phyloP scores from a whole-genome alignment of 768 basidiomycete genomes.

The Crucibulum laeve region DNA sequence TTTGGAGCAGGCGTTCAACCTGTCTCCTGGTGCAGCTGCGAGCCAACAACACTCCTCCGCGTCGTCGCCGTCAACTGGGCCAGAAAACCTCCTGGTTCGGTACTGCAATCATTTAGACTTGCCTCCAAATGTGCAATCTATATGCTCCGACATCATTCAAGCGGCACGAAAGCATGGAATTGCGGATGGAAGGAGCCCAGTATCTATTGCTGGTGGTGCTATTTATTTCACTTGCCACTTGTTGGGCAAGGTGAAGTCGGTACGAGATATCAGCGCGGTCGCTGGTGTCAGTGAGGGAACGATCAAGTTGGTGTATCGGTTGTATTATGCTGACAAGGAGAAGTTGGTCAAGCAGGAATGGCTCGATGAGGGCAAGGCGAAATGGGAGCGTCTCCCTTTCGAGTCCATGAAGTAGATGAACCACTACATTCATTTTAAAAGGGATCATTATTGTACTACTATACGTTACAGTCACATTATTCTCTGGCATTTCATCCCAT shows the following conservation, averaged over 20 bases:
- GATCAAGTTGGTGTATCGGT: constrained; percentile 83
- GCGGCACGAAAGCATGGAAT: constrained; percentile 80
- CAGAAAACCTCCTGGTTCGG: constrained; percentile 86
- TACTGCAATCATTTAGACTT: constrained; percentile 93
- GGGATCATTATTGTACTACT: not conserved
- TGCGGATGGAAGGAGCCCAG: constrained; percentile 90
- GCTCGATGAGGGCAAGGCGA: constrained; percentile 76
- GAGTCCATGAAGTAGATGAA: constrained; percentile 31
- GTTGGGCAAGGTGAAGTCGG: constrained; percentile 67
- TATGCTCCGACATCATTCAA: constrained; percentile 79
- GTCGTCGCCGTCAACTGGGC: constrained; percentile 55
- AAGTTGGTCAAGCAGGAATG: constrained; percentile 83
- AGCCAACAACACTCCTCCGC: constrained; percentile 37
- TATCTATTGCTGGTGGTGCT: constrained; percentile 97
- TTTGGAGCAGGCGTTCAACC: constrained; percentile 83
- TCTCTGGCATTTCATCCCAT: no score
- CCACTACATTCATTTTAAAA: not conserved
- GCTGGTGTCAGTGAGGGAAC: constrained; percentile 96
- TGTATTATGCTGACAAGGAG: constrained; percentile 71
- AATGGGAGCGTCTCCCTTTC: constrained; percentile 37
- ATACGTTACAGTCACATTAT: constrained; percentile 8
- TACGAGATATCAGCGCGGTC: constrained; percentile 84
- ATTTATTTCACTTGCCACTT: constrained; percentile 91
- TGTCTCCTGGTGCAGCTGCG: constrained; percentile 76
- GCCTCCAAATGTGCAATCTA: constrained; percentile 75